Evolutionary conservation across 768 basidiomycete genomes (phyloP), one percentile per base, ranked within the genome.

Genomic region (Termitomyces eurrhizus): DNA sequence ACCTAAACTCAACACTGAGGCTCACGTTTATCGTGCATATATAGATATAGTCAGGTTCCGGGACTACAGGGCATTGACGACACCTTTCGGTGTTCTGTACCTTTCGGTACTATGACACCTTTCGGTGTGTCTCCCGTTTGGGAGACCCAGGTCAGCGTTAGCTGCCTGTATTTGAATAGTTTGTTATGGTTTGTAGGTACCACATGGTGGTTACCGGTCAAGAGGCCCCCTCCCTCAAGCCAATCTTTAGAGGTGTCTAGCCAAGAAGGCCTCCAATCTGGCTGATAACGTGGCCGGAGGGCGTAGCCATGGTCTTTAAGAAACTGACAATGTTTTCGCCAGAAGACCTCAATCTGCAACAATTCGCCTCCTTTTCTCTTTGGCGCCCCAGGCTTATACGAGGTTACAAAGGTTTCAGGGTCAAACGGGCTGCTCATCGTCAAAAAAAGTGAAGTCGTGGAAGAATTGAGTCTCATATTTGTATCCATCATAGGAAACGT

Each of bases 251-350:
- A 53, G 2, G 42, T 49, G 32, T 55, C 46, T 24, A 46, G n/a
- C 61, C 61, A 53, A 48, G 56, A 57, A 39, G 56, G 50, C 14
- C 35, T 36, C 61, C 61, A 62, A 32, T 57, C 42, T 0, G 60
- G 54, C 14, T 50, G 60, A 49, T 61, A 61, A 12, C 60, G 60
- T 3, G 60, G 49, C 14, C 60, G 37, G 24, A 61, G 54, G 21
- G 52, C 39, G 36, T 57, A 49, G 2, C 48, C 48, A 14, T 18
- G 48, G 14, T 32, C 48, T 49, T 29, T 29, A 14, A 49, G 48
- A 49, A 49, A 49, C 29, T 49, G 48, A 42, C 53, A 54, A 42
- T 55, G 53, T 12, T 55, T 55, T 41, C 53, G 53, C 53, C 53
- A 55, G n/a, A 42, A 55, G 39, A 55, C 37, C 41, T 55, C 53